phyloP scores from a whole-genome alignment of 352 stramenopile species.

The Phytophthora megakarya region DNA sequence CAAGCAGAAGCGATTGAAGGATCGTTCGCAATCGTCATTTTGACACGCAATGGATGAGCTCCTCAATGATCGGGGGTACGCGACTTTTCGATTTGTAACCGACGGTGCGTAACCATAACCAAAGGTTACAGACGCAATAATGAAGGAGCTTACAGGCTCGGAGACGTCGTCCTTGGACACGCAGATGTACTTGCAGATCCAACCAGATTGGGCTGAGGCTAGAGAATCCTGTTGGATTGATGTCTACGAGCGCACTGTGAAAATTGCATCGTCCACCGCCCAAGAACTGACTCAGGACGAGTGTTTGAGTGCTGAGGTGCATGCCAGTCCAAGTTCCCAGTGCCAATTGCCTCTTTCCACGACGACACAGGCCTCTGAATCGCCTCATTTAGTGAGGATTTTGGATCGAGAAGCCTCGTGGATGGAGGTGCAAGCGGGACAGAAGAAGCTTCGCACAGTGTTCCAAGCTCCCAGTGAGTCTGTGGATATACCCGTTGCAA shows the following conservation, averaged over 20 bases:
- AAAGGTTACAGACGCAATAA: slow-evolving; percentile 4
- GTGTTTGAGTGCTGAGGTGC: slow-evolving; percentile 10
- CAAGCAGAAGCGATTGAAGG: neutral
- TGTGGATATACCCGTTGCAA: slow-evolving; percentile 32
- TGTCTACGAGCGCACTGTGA: slow-evolving; percentile 54
- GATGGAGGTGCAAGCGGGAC: slow-evolving; percentile 49
- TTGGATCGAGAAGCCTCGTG: slow-evolving; percentile 40
- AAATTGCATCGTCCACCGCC: slow-evolving; percentile 12
- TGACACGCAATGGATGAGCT: slow-evolving; percentile 14
- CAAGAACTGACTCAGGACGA: slow-evolving; percentile 21
- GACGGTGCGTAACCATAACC: neutral
- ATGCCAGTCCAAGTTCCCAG: slow-evolving; percentile 40
- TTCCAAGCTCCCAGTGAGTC: slow-evolving; percentile 61
- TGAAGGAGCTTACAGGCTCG: slow-evolving; percentile 11
- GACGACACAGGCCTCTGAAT: neutral
- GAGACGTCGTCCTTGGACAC: slow-evolving; percentile 12
- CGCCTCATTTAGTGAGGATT: slow-evolving; percentile 43
- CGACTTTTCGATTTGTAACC: slow-evolving; percentile 10
- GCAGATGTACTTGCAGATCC: slow-evolving; percentile 64
- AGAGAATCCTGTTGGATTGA: slow-evolving; percentile 53
- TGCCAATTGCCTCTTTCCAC: slow-evolving; percentile 50
- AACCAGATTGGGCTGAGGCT: slow-evolving; percentile 54
- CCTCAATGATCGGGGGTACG: slow-evolving; percentile 15
- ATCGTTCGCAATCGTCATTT: neutral
- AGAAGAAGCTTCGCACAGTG: slow-evolving; percentile 36